Evolutionary conservation across 169 alveolate genomes (phyloP).

Genomic region (Eimeria tenella): DNA sequence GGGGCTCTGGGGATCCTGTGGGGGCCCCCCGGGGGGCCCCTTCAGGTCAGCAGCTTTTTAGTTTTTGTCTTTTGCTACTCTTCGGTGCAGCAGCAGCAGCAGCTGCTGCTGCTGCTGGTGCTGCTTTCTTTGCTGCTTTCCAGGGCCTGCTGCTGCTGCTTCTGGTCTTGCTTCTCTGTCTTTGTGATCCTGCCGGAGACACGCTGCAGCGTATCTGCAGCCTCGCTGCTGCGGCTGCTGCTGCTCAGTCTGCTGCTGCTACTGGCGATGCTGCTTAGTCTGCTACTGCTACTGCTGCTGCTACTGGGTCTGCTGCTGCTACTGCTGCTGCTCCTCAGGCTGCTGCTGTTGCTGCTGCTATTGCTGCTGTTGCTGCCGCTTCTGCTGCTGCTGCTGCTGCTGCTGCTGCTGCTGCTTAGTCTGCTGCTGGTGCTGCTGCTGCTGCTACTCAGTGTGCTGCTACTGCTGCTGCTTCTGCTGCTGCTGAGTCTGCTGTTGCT

Average conservation of each 20-base stretch:
- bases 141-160: background rate
- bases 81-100: no score
- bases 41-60: background rate
- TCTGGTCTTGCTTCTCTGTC: background rate
- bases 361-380: no score
- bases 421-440: no score
- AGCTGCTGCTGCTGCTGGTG: background rate
- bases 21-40: no score
- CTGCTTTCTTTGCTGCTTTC: background rate
- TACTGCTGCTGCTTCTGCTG: no score
- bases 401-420: no score
- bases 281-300: background rate
- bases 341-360: no score
- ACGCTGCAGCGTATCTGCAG: background rate
- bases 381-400: no score
- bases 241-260: background rate
- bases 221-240: slow-evolving; percentile 1
- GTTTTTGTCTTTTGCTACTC: background rate
- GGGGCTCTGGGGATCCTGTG: background rate
- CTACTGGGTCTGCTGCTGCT: background rate
- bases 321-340: no score
- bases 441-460: no score
- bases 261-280: background rate
- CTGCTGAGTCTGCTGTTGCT: no score
- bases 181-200: background rate